Evolutionary conservation across 106 monocot genomes (phyloP).

Genomic region (Ottelia alismoides): DNA sequence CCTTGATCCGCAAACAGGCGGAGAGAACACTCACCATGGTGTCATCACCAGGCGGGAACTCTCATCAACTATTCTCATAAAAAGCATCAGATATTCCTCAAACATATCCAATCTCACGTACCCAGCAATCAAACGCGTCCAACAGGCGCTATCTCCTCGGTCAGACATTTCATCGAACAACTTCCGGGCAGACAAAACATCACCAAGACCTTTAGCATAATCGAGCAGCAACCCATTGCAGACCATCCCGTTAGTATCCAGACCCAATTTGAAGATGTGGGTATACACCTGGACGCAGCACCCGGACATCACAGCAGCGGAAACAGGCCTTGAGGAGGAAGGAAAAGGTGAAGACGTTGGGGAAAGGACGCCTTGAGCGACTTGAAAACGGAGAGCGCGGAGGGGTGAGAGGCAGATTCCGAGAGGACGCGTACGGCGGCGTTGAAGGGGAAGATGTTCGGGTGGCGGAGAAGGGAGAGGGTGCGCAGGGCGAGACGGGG

Average conservation of each 20-base stretch:
- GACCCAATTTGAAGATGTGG: slow-evolving; percentile 14
- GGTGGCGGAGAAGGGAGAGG: slow-evolving; percentile 17
- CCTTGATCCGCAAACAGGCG: slow-evolving; percentile 15
- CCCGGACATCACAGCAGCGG: background rate
- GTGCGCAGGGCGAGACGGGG: slow-evolving; percentile 12
- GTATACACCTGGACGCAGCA: slow-evolving; percentile 14
- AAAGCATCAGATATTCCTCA: slow-evolving; percentile 17
- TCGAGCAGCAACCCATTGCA: slow-evolving; percentile 15
- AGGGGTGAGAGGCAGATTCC: slow-evolving; percentile 5
- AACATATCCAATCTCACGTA: slow-evolving; percentile 1
- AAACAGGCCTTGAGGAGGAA: slow-evolving; percentile 27
- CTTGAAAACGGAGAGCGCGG: slow-evolving; percentile 25
- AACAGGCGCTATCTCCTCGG: slow-evolving; percentile 4
- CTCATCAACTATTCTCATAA: slow-evolving; percentile 10
- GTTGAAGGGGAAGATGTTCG: slow-evolving; percentile 41
- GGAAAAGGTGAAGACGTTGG: slow-evolving; percentile 46
- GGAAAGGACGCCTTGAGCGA: slow-evolving; percentile 11
- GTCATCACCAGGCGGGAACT: slow-evolving; percentile 15
- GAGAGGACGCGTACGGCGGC: slow-evolving; percentile 34
- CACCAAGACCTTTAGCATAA: slow-evolving; percentile 11
- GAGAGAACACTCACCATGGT: slow-evolving; percentile 27
- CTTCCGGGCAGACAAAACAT: slow-evolving; percentile 6
- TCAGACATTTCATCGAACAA: slow-evolving; percentile 24
- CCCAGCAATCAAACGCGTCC: slow-evolving; percentile 21
- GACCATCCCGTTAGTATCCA: slow-evolving; percentile 11